These are phyloP conservation scores for Emmonsia crescens DNA, from an alignment of 2,329 filamentous ascomycete species.

Conservation along the genomic window DNA sequence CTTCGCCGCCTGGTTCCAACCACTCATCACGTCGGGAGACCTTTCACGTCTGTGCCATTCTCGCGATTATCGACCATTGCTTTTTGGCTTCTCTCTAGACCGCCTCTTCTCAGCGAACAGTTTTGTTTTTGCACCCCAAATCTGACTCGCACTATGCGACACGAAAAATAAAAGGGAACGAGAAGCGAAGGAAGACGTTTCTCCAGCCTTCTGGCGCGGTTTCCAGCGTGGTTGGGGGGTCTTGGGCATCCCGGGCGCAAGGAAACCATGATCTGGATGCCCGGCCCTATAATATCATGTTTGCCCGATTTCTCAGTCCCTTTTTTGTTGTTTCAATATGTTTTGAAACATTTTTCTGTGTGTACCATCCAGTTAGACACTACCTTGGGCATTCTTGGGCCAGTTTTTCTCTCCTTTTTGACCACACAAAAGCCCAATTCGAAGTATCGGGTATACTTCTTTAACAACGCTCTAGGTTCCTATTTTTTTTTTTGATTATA, in stretches of 20 bases:
- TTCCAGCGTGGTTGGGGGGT: not conserved
- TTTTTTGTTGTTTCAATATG: conserved; percentile 5
- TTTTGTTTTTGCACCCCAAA: conserved; percentile 5
- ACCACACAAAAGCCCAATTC: not conserved
- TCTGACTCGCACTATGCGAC: conserved; percentile 7
- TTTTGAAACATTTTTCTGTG: conserved; percentile 7
- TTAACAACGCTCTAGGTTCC: not conserved
- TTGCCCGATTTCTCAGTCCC: not conserved
- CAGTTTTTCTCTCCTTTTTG: not conserved
- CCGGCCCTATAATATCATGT: not conserved
- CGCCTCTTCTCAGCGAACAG: conserved; percentile 8
- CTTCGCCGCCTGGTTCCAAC: not conserved
- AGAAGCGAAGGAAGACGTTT: not conserved
- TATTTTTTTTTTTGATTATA: not conserved
- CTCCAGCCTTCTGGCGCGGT: not conserved
- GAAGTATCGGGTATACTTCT: conserved; percentile 4
- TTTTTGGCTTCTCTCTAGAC: conserved; percentile 4
- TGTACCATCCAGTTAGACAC: conserved; percentile 1
- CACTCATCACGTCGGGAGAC: conserved; percentile 12
- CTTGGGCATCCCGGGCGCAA: conserved; percentile 2
- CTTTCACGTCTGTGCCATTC: conserved; percentile 9
- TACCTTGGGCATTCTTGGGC: not conserved
- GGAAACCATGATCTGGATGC: not conserved
- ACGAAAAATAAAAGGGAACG: not conserved
- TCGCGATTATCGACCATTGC: conserved; percentile 6